These are phyloP conservation scores for Dipteronia dyeriana DNA, from an alignment of 345 rosid species.

Conservation along the genomic window DNA sequence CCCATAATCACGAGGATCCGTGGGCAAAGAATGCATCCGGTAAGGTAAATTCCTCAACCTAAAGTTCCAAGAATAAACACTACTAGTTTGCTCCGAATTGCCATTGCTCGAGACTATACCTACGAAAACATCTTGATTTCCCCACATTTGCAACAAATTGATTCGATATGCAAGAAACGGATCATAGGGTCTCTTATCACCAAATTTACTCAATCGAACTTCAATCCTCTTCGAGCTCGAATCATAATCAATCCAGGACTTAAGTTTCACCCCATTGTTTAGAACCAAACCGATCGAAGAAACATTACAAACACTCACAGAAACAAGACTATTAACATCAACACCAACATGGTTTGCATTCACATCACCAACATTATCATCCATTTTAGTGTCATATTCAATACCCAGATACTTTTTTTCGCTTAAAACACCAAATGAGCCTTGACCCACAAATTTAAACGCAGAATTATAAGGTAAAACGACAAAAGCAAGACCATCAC, in stretches of 20 bases:
- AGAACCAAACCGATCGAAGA: slow-evolving; percentile 29
- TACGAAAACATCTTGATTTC: slow-evolving; percentile 35
- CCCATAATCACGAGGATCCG: slow-evolving; percentile 30
- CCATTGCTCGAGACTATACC: slow-evolving; percentile 42
- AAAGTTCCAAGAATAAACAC: slow-evolving; percentile 54
- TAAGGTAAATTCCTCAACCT: slow-evolving; percentile 31
- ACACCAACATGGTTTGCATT: slow-evolving; percentile 37
- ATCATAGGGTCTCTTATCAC: slow-evolving; percentile 38
- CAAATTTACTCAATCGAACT: slow-evolving; percentile 44
- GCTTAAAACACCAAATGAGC: slow-evolving; percentile 26
- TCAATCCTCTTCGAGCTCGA: slow-evolving; percentile 46
- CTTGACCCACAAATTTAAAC: slow-evolving; percentile 31
- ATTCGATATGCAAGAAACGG: slow-evolving; percentile 37
- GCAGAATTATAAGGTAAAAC: slow-evolving; percentile 38
- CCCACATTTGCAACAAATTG: slow-evolving; percentile 47
- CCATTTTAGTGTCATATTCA: slow-evolving; percentile 42
- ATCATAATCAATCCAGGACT: slow-evolving; percentile 60
- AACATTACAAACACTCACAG: slow-evolving; percentile 32
- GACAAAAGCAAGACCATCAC: slow-evolving; percentile 42
- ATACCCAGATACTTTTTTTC: slow-evolving; percentile 39
- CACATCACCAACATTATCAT: slow-evolving; percentile 33
- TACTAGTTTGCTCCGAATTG: slow-evolving; percentile 25
- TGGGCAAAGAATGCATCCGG: slow-evolving; percentile 56
- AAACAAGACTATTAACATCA: slow-evolving; percentile 32
- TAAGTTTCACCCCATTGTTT: slow-evolving; percentile 44